Evolutionary conservation across 306 rosid genomes (phyloP), one percentile per base, ranked within the genome.

Genomic region (Senna siamea): DNA sequence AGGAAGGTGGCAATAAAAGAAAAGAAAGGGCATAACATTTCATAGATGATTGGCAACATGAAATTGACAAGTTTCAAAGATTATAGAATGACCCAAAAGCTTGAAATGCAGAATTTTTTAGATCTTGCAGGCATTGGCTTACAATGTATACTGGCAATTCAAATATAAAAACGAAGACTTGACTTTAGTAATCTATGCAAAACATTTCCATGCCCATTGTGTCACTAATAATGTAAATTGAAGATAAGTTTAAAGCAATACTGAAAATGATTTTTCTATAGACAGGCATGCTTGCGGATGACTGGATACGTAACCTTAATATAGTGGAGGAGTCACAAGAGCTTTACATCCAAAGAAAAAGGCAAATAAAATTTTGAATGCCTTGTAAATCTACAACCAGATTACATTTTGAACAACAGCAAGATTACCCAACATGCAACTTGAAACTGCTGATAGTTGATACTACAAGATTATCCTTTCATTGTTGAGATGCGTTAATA

Each of bases 181-280:
- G 30, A 26, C 6, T 22, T 43, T 2, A 19, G 34, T 11, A 19
- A 19, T 32, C 10, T 63, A 12, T 18, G 4, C 35, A 63, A n/a
- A 38, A 38, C 35, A 18, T 19, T 63, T 5, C 9, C 69, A 68
- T 35, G 82, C 83, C 90, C 51, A 40, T 18, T 38, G 68, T 9
- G 68, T 9, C 38, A 22, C 2, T 4, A 19, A 63, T 20, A 15
- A 41, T 43, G 70, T 20, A 40, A 41, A 64, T 43, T 41, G 70
- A 8, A 64, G 47, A 13, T 41, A 7, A 40, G 19, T 41, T 41
- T 64, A 20, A 43, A 43, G 37, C 53, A 20, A 47, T 17, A 43
- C 7, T 20, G 53, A 41, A 43, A 43, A 43, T 64, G 13, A 64
- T 5, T 12, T 19, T 64, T 14, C 53, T 38, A 1, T 64, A 28